Conservation (phyloP, 78 protist species). For the Capsaspora owczarzaki region DNA sequence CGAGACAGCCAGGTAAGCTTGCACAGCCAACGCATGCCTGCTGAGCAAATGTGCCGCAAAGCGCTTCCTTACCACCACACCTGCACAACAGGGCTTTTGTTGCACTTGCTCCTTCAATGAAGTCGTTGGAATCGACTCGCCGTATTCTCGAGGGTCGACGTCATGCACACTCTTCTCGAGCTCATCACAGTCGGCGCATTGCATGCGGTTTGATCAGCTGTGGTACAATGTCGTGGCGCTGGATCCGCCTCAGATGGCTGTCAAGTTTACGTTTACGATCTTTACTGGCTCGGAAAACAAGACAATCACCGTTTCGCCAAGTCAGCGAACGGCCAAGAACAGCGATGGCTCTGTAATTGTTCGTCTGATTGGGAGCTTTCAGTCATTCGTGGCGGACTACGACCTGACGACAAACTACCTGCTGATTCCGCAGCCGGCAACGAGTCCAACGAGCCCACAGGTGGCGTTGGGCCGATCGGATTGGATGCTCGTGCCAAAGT, state of each 20-base stretch:
- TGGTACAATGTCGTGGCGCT: not conserved
- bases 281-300: not conserved
- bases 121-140: not conserved
- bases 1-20: no score
- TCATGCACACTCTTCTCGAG: not conserved
- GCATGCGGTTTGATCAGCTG: not conserved
- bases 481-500: not conserved
- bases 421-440: not conserved
- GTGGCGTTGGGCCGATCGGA: not conserved
- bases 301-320: not conserved
- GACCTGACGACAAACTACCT: not conserved
- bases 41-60: no score
- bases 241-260: not conserved
- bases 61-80: no score
- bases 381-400: not conserved
- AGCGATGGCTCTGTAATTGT: not conserved
- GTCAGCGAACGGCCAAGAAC: no score
- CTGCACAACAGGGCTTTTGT: not conserved
- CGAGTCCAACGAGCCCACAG: not conserved
- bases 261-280: not conserved
- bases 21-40: no score
- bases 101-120: not conserved
- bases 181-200: conserved; percentile 1
- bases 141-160: not conserved
- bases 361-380: not conserved